A percentile compares a stretch with the other conserved stretches of the same genome.
phyloP scores from a whole-genome alignment of 306 rosid genomes.

The Lathyrus sativus region DNA sequence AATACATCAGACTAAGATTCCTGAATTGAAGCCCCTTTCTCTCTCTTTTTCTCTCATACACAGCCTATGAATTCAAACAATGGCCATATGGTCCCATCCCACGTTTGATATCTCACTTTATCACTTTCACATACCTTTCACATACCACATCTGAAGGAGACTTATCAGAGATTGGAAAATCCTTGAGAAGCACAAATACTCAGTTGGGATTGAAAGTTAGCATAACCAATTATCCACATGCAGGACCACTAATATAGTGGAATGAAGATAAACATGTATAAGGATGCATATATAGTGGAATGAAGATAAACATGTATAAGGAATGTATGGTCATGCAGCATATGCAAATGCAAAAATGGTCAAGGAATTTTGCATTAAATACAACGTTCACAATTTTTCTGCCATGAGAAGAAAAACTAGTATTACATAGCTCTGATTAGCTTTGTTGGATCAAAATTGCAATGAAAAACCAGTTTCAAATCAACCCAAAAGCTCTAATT shows the following conservation, averaged over 20 bases:
- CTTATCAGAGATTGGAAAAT: conserved; percentile 47
- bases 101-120: conserved; percentile 40
- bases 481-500: too few species aligned
- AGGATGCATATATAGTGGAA: conserved; percentile 17
- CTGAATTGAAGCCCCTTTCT: conserved; percentile 24
- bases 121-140: too few species aligned
- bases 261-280: conserved; percentile 30
- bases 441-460: too few species aligned
- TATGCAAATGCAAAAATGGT: conserved; percentile 7
- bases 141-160: conserved; percentile 54
- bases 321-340: conserved; percentile 25
- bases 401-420: background rate
- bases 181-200: conserved; percentile 31
- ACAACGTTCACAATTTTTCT: conserved; percentile 13
- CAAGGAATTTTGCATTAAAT: conserved; percentile 25
- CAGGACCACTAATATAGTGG: conserved; percentile 44
- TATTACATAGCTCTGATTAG: too few species aligned
- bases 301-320: conserved; percentile 27
- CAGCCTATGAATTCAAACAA: conserved; percentile 42
- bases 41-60: background rate
- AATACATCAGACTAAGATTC: conserved; percentile 38
- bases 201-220: conserved; percentile 41
- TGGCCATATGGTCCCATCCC: conserved; percentile 55
- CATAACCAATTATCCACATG: conserved; percentile 43
- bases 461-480: too few species aligned